phyloP scores from a whole-genome alignment of 1,139 yeast species.

The Candida sojae region DNA sequence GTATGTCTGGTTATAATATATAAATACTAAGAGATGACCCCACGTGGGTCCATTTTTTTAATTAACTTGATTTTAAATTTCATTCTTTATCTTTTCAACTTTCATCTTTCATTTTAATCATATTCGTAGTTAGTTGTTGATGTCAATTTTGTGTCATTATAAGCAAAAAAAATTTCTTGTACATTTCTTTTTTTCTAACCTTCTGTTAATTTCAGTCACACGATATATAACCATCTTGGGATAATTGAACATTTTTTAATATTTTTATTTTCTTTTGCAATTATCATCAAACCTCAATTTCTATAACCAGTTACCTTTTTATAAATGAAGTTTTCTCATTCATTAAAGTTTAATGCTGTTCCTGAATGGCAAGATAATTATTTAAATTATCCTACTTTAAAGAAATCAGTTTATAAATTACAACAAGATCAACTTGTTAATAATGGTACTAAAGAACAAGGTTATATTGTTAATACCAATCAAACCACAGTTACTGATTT shows the following conservation, averaged over 20 bases:
- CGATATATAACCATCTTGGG: slow-evolving; percentile 3
- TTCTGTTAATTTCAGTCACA: not conserved
- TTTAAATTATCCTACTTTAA: slow-evolving; percentile 64
- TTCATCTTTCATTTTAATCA: too few relatives aligned
- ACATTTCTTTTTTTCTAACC: too few relatives aligned
- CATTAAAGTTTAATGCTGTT: slow-evolving; percentile 75
- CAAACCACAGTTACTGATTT: slow-evolving; percentile 29
- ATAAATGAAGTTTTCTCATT: slow-evolving; percentile 72
- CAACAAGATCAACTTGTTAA: slow-evolving; percentile 37
- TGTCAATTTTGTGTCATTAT: too few relatives aligned
- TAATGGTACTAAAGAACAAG: slow-evolving; percentile 26
- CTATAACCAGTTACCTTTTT: not conserved
- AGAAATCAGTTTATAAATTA: slow-evolving; percentile 56
- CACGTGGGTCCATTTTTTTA: too few relatives aligned
- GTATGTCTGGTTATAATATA: too few relatives aligned
- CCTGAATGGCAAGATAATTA: slow-evolving; percentile 79
- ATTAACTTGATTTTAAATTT: too few relatives aligned
- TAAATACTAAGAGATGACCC: too few relatives aligned
- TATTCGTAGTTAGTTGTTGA: too few relatives aligned
- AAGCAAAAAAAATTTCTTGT: too few relatives aligned
- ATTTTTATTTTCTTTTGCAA: not conserved
- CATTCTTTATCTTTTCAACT: too few relatives aligned
- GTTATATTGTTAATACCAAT: slow-evolving; percentile 22
- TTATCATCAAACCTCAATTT: too few relatives aligned
- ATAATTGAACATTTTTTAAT: not conserved